Percentiles rank a stretch among this genome's conserved stretches.
phyloP scores from a whole-genome alignment of 345 rosid genomes.

The Punica granatum region DNA sequence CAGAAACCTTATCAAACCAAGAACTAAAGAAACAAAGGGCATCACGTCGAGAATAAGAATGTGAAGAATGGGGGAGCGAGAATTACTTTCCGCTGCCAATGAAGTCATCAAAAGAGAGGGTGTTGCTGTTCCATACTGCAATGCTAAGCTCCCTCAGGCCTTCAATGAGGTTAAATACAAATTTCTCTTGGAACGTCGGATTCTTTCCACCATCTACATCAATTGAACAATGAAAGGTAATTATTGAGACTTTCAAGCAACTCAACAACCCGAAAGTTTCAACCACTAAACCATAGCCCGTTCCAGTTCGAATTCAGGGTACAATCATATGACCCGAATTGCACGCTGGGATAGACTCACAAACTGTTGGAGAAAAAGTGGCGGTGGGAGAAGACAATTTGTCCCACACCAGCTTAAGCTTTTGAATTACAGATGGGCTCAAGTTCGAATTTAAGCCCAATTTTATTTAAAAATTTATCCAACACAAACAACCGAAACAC shows the following conservation, averaged over 20 bases:
- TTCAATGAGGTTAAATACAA: conserved; percentile 62
- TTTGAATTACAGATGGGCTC: too few relatives aligned
- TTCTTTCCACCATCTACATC: conserved; percentile 69
- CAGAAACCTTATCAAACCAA: conserved; percentile 4
- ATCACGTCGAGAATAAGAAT: not conserved
- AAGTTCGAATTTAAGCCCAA: too few relatives aligned
- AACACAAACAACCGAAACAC: too few relatives aligned
- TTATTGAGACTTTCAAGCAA: conserved; percentile 8
- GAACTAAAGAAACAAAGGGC: conserved; percentile 8
- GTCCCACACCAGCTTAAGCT: too few relatives aligned
- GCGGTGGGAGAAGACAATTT: too few relatives aligned
- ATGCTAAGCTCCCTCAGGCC: conserved; percentile 64
- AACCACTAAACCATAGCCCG: not conserved
- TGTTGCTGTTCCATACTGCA: conserved; percentile 77
- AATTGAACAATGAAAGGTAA: conserved; percentile 9
- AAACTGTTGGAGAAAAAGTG: too few relatives aligned
- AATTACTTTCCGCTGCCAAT: conserved; percentile 79
- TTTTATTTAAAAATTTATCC: too few relatives aligned
- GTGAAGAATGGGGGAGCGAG: not conserved
- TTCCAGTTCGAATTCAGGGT: not conserved
- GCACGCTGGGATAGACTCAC: not conserved
- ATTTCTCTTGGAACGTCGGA: conserved; percentile 88
- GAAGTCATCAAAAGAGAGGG: conserved; percentile 54
- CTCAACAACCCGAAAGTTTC: not conserved
- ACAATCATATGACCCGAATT: not conserved